A percentile compares a stretch with the other conserved stretches of the same genome.
These are phyloP conservation scores for Phytophthora fragariaefolia DNA, from an alignment of 352 stramenopile species.

Conservation along the genomic window DNA sequence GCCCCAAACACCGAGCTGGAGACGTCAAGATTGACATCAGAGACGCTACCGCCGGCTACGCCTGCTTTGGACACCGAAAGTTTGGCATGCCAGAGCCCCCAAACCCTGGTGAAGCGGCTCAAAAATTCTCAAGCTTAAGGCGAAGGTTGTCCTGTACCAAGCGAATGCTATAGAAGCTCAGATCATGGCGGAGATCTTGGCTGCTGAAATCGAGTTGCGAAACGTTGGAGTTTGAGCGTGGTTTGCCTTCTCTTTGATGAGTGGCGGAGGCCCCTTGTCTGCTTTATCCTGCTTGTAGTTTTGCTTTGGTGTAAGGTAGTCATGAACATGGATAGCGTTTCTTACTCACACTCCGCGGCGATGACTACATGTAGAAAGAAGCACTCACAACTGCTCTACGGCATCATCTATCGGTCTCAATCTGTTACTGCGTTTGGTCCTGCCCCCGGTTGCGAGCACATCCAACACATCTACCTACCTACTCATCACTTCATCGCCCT, in stretches of 20 bases:
- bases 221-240: not conserved
- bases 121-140: not conserved
- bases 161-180: not conserved
- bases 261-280: not conserved
- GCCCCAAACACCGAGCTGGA: not conserved
- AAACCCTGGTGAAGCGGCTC: not conserved
- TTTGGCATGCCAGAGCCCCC: not conserved
- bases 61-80: not conserved
- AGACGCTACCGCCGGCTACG: not conserved
- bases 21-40: not conserved
- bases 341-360: constrained; percentile 8
- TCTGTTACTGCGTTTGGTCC: constrained; percentile 12
- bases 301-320: not conserved
- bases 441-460: constrained; percentile 10
- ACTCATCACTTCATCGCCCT: constrained; percentile 16
- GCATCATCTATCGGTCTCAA: constrained; percentile 35
- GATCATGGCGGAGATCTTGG: not conserved
- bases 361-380: constrained; percentile 7
- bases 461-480: constrained; percentile 38
- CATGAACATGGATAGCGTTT: constrained; percentile 13
- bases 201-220: not conserved
- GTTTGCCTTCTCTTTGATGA: not conserved
- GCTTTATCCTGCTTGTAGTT: not conserved
- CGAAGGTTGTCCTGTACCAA: not conserved
- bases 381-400: constrained; percentile 22